Evolutionary conservation across 192 early-diverging fungal genomes (phyloP).

Genomic region (Coemansia guatemalensis): DNA sequence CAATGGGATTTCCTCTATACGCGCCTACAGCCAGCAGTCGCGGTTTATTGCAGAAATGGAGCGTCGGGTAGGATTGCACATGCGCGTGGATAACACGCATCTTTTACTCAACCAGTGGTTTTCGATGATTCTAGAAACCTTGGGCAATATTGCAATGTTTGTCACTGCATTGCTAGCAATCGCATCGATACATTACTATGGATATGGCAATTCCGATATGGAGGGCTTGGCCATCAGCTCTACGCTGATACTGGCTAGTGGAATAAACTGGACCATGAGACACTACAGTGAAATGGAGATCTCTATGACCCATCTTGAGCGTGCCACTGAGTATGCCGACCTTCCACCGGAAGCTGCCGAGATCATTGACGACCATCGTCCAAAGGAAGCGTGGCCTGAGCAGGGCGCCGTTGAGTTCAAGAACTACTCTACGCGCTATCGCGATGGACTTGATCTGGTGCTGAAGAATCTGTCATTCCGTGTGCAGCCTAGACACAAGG

Average conservation of each 20-base stretch:
- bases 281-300: slow-evolving; percentile 72
- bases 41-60: slow-evolving; percentile 76
- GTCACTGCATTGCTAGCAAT: slow-evolving; percentile 76
- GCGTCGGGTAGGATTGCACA: slow-evolving; percentile 69
- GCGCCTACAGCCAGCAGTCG: slow-evolving; percentile 78
- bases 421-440: too few relatives aligned
- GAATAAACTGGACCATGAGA: slow-evolving; percentile 77
- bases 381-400: slow-evolving; percentile 53
- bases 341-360: slow-evolving; percentile 42
- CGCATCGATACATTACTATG: slow-evolving; percentile 53
- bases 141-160: slow-evolving; percentile 76
- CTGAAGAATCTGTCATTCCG: slow-evolving; percentile 45
- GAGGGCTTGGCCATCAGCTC: slow-evolving; percentile 83
- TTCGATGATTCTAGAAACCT: slow-evolving; percentile 73
- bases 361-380: slow-evolving; percentile 30
- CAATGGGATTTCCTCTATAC: slow-evolving; percentile 78
- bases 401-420: too few relatives aligned
- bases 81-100: slow-evolving; percentile 76
- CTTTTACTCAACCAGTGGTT: slow-evolving; percentile 73
- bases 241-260: slow-evolving; percentile 75
- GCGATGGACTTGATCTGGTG: slow-evolving; percentile 54
- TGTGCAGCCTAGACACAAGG: slow-evolving; percentile 54
- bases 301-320: slow-evolving; percentile 66
- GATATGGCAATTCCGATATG: slow-evolving; percentile 55
- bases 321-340: slow-evolving; percentile 50